Conservation (phyloP, 805 yeast species). For the Cyberlindnera maritima region DNA sequence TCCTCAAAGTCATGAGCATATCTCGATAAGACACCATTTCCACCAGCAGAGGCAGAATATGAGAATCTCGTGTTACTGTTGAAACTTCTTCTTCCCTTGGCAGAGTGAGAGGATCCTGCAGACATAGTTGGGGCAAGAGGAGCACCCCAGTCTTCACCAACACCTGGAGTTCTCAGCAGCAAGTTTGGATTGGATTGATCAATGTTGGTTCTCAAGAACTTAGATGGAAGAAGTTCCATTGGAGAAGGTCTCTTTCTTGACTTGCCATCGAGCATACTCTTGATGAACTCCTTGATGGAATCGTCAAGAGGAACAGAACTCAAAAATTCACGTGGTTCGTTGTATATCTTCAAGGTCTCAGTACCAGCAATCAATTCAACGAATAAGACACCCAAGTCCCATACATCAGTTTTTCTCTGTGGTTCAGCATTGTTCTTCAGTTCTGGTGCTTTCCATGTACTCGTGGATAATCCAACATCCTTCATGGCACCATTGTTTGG, state of each 20-base stretch:
- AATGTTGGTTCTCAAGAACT: constrained; percentile 76
- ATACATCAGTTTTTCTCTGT: constrained; percentile 83
- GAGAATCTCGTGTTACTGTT: constrained; percentile 37
- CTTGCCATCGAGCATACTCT: constrained; percentile 60
- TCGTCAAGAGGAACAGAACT: constrained; percentile 45
- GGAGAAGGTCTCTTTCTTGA: constrained; percentile 77
- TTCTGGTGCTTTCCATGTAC: constrained; percentile 82
- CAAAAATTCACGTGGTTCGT: constrained; percentile 65
- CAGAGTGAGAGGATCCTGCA: constrained; percentile 21
- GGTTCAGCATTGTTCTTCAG: constrained; percentile 43
- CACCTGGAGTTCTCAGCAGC: constrained; percentile 15
- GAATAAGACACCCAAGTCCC: constrained; percentile 86
- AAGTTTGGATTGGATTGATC: constrained; percentile 33
- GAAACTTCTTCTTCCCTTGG: constrained; percentile 36
- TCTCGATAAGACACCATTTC: constrained; percentile 47
- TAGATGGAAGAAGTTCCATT: constrained; percentile 77
- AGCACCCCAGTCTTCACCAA: constrained; percentile 19
- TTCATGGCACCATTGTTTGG: constrained; percentile 32
- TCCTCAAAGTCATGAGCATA: constrained; percentile 95
- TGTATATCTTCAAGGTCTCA: constrained; percentile 50
- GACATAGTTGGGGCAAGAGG: constrained; percentile 28
- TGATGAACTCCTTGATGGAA: constrained; percentile 63
- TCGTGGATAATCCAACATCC: constrained; percentile 22
- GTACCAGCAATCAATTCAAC: constrained; percentile 62
- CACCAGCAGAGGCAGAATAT: constrained; percentile 23